Base-by-base conservation (phyloP, 2,329 filamentous ascomycete species). In the Arthroderma sp. region DNA sequence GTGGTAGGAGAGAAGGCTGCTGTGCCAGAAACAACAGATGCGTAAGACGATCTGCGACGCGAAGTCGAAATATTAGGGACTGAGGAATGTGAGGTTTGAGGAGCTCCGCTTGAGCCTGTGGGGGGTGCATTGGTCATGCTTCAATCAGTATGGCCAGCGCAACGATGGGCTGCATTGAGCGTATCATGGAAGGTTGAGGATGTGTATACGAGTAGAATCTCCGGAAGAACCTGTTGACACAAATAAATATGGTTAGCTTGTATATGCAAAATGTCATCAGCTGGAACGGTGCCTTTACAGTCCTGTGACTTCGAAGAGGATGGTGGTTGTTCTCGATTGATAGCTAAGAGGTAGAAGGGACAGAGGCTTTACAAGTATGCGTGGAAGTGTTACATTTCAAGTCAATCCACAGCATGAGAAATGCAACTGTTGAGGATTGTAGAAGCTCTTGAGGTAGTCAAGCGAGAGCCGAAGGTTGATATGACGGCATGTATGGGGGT, bases 31-130 rank as follows among this genome's bases (percentile, higher is more conserved):
- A 75, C 69, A 47, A 79, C 74, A 28, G 75, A 78, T 53, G 77
- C 75, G 63, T 79, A 79, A 42, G 77, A 80, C 36, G 73, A 73
- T 52, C 75, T 67, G 57, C 74, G 70, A 53, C 65, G 66, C 50
- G 62, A 57, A 39, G 64, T 61, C 44, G 65, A 60, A 53, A 64
- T 56, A 52, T 57, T 60, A 43, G 57, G 50, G 41, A 49, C 50
- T 44, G 47, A 46, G 36, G 59, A 52, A 54, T 60, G 61, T 42
- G 58, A 56, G 51, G 59, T 55, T 53, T 57, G 52, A 50, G 60
- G 57, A 55, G 58, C 60, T 61, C 65, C 66, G 59, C 65, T 58
- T 53, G 65, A 62, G 46, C 57, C 53, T 49, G 63, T 56, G 49
- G 63, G 56, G 52, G 58, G 61, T 50, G 62, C 58, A 60, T 70